Conservation (phyloP, 257 asterid genomes). For the Euphrasia confusa region DNA sequence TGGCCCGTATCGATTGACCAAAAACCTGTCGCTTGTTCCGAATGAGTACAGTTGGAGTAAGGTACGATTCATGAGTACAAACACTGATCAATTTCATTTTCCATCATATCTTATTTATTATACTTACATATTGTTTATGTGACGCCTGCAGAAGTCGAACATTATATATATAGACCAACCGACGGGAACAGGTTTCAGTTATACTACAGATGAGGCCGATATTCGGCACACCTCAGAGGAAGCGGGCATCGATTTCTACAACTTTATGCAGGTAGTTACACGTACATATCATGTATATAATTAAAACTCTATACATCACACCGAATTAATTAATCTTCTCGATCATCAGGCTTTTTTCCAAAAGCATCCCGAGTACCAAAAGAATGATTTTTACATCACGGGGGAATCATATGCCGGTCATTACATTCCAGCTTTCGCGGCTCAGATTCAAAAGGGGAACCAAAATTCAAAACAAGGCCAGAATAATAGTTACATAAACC, state of each 20-base stretch:
- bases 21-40: constrained; percentile 51
- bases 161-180: constrained; percentile 56
- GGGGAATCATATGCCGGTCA: constrained; percentile 69
- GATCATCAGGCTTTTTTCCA: constrained; percentile 38
- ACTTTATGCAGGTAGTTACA: constrained; percentile 41
- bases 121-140: no score
- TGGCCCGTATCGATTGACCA: constrained; percentile 64
- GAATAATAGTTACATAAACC: constrained; percentile 18
- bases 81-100: no score
- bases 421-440: constrained; percentile 50
- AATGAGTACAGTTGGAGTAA: constrained; percentile 84
- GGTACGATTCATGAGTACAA: constrained; percentile 30
- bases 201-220: constrained; percentile 37
- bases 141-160: constrained; percentile 37
- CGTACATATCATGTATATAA: no score
- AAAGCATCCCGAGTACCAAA: constrained; percentile 41
- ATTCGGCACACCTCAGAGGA: constrained; percentile 44
- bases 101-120: no score
- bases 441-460: constrained; percentile 50
- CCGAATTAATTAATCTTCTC: no score
- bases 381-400: constrained; percentile 47
- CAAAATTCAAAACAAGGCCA: constrained; percentile 23
- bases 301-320: no score
- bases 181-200: constrained; percentile 59
- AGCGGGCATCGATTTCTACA: constrained; percentile 45